A percentile compares a stretch with the other conserved stretches of the same genome.
These are phyloP conservation scores for Trypanosoma lewisi DNA, from an alignment of 208 protist species.

Conservation along the genomic window DNA sequence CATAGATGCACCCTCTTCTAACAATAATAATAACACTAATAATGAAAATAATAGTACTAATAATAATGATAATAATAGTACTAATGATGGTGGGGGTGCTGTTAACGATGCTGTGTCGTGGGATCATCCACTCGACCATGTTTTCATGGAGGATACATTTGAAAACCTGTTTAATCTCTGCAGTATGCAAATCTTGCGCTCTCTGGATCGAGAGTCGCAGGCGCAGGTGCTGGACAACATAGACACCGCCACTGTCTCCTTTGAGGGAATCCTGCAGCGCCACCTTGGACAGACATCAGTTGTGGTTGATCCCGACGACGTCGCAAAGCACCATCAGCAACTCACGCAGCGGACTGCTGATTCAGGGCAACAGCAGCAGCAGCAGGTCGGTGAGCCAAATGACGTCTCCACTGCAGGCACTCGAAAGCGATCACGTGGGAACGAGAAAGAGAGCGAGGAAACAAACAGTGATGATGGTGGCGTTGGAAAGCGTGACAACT, in stretches of 20 bases:
- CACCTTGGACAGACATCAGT: slow-evolving; percentile 16
- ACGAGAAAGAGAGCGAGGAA: neutral
- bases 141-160: slow-evolving; percentile 79
- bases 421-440: neutral
- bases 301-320: slow-evolving; percentile 18
- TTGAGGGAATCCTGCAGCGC: slow-evolving; percentile 10
- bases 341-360: neutral
- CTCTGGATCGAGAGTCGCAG: slow-evolving; percentile 31
- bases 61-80: neutral
- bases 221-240: slow-evolving; percentile 36
- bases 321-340: slow-evolving; percentile 24
- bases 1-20: neutral
- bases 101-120: slow-evolving; percentile 20
- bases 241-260: slow-evolving; percentile 4
- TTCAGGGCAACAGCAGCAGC: too few relatives aligned
- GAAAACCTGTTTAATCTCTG: slow-evolving; percentile 72
- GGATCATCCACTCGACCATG: slow-evolving; percentile 66
- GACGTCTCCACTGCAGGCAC: neutral
- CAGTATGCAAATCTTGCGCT: slow-evolving; percentile 66
- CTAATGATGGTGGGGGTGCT: neutral
- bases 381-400: neutral
- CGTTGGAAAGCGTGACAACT: neutral
- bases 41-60: slow-evolving; percentile 4
- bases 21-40: neutral
- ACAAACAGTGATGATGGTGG: neutral